Conservation (phyloP, 2,329 filamentous ascomycete genomes). For the Diaporthe vaccinii region DNA sequence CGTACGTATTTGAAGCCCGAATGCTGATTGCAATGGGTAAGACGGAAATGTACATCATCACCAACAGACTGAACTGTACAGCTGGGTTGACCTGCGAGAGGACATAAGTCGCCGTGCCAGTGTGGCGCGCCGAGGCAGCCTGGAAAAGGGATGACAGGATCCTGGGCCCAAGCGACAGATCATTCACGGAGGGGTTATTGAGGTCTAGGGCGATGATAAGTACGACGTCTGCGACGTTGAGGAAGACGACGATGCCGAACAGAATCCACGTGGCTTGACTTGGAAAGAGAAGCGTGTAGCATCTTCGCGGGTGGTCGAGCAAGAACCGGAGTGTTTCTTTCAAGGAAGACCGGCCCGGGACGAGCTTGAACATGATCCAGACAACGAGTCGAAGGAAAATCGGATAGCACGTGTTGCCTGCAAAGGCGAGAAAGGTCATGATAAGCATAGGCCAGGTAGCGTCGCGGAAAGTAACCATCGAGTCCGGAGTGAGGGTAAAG, state of each 20-base stretch:
- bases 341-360: conserved; percentile 54
- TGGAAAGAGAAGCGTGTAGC: conserved; percentile 74
- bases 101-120: conserved; percentile 64
- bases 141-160: conserved; percentile 72
- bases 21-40: conserved; percentile 74
- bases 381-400: conserved; percentile 70
- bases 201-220: conserved; percentile 67
- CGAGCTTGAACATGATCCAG: conserved; percentile 65
- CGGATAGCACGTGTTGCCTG: conserved; percentile 70
- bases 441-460: conserved; percentile 59
- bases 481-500: conserved; percentile 67
- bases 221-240: conserved; percentile 68
- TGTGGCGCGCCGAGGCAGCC: conserved; percentile 62
- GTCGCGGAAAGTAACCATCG: conserved; percentile 63
- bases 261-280: conserved; percentile 71
- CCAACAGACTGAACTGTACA: conserved; percentile 69
- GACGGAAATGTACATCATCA: conserved; percentile 77
- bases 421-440: conserved; percentile 63
- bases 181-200: conserved; percentile 63
- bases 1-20: conserved; percentile 72
- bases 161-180: conserved; percentile 59
- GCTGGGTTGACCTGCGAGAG: conserved; percentile 65
- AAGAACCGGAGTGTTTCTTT: conserved; percentile 66
- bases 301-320: conserved; percentile 73
- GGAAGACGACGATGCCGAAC: conserved; percentile 60